Evolutionary conservation across 208 protist genomes (phyloP), one percentile per base, ranked within the genome.

Genomic region (Leishmania martiniquensis): DNA sequence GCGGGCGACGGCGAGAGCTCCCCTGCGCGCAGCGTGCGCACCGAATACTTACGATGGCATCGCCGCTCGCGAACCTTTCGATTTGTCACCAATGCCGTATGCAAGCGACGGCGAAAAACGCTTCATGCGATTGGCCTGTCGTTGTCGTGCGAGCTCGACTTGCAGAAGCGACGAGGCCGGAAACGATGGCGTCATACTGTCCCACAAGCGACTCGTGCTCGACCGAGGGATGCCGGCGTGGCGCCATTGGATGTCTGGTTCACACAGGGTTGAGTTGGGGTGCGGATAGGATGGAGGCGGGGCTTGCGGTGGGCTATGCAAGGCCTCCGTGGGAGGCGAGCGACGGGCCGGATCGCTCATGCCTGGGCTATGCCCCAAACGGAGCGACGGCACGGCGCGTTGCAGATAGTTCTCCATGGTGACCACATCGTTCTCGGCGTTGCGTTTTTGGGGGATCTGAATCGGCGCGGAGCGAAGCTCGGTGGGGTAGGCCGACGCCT

Each of bases 381-480:
- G 72, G 32, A 49, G 44, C 75, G 47, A 17, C 54, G 75, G 54
- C 10, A 47, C 73, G 17, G 62, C 63, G 37, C 69, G 80, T 1
- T 72, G 59, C 17, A 88, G 80, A 67, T 88, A 88, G 71, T 69
- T 80, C 73, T 88, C 77, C 84, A 88, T 83, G 3, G 66, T 62
- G n/a, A 77, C 76, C 42, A 75, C 68, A 62, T 88, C 77, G 37
- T 70, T 62, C 6, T 75, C 84, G 15, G 68, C 52, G 70, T 78
- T 75, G 42, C 77, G 84, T 32, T 72, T 55, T 44, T 62, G 72
- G 42, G 69, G 17, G 72, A 47, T 76, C 25, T 52, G 78, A 32
- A 78, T 78, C 22, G 75, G 55, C 25, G 42, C 37, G 13, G 75
- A 63, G 62, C n/a, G 78, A 60, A 54, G 66, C 42, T 75, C 72